These are phyloP conservation scores for Plasmodium cynomolgi DNA, from an alignment of 169 alveolate genomes.

Conservation along the genomic window DNA sequence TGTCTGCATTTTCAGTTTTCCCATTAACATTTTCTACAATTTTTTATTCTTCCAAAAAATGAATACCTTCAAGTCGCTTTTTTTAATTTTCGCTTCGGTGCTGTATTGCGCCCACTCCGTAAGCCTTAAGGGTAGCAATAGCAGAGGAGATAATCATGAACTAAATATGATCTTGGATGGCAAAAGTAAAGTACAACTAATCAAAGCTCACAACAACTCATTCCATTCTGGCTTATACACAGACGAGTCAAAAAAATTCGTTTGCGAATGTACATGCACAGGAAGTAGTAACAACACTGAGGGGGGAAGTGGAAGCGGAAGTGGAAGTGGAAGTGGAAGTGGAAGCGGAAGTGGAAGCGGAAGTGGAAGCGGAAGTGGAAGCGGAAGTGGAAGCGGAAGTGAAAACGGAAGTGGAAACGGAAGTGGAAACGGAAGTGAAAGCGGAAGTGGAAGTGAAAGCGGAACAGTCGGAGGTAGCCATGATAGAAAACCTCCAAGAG, in stretches of 20 bases:
- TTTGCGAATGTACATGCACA: slow-evolving; percentile 9
- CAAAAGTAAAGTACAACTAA: not conserved
- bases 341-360: not conserved
- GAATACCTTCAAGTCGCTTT: slow-evolving; percentile 44
- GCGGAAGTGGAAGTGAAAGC: not conserved
- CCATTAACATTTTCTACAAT: not conserved
- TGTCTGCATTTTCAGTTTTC: not conserved
- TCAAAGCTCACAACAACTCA: not conserved
- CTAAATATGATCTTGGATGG: not conserved
- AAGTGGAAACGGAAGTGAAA: not conserved
- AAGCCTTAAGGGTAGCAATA: slow-evolving; percentile 43
- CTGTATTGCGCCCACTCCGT: slow-evolving; percentile 6
- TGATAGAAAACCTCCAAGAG: slow-evolving; percentile 51
- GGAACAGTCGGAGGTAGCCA: slow-evolving; percentile 4
- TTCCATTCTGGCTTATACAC: not conserved
- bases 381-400: not conserved
- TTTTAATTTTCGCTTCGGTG: slow-evolving; percentile 13
- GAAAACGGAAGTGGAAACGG: not conserved
- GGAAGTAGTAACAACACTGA: not conserved
- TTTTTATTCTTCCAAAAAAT: not conserved
- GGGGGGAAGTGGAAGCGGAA: slow-evolving; percentile 6
- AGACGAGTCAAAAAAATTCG: not conserved
- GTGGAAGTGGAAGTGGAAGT: not conserved
- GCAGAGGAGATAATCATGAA: not conserved
- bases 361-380: not conserved